Evolutionary conservation across 257 asterid species (phyloP), one percentile per base, ranked within the genome.

Genomic region (Solanum arcanum): DNA sequence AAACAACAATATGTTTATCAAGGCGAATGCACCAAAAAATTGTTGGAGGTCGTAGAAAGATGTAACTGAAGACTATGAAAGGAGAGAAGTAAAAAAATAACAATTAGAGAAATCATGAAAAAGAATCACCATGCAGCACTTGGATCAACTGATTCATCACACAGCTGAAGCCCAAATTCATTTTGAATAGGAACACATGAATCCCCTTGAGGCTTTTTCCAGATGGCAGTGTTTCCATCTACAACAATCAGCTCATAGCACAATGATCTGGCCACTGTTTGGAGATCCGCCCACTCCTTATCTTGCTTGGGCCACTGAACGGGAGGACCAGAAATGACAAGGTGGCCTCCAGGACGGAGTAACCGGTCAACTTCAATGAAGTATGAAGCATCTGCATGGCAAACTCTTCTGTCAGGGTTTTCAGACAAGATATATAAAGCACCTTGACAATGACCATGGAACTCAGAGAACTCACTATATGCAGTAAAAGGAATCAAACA

Each of bases 231-330:
- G 94, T 96, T 97, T 77, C 99, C 99, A 90, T 97, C 99, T 21
- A 97, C 99, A 59, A 90, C 99, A 87, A 96, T 94, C 88, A 95
- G 90, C 86, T 97, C 98, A 85, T 95, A 97, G 90, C 99, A 96
- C 93, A 96, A 86, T 7, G 96, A 90, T 91, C 97, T 89, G 86
- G 98, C 97, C 87, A 92, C 99, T 23, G 94, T 91, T 91, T 97
- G 99, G 87, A 97, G 98, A 89, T 97, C 99, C 9, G 94, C 96
- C 99, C 99, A 97, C 90, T 96, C 99, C 90, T 94, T 95, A 86
- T 97, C 99, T 86, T 91, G 98, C 90, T 97, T 96, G 83, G 96
- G 84, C 99, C 99, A 96, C 92, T 94, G 97, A 29, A 97, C 99
- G 13, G 99, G 99, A 64, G 98, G 99, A 3, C 99, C 99, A 73